A percentile compares a stretch with the other conserved stretches of the same genome.
Conservation (phyloP, 2,329 filamentous ascomycete genomes). For the Gliomastix tumulicola region DNA sequence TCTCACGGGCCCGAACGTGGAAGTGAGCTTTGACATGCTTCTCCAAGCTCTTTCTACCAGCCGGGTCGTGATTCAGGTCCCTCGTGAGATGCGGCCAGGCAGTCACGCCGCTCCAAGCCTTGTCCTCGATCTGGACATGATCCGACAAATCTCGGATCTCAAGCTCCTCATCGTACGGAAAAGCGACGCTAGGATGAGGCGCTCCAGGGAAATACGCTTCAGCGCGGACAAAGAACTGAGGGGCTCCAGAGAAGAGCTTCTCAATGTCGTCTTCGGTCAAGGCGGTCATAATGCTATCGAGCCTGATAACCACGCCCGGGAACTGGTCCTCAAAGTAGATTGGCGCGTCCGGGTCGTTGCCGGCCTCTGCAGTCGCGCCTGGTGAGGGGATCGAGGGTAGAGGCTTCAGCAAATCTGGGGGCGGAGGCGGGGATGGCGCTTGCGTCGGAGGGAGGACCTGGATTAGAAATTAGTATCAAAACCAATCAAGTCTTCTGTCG, state of each 20-base stretch:
- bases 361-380: no score
- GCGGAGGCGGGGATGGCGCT: no score
- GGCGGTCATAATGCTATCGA: constrained; percentile 55
- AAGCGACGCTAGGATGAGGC: constrained; percentile 56
- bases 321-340: no score
- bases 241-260: constrained; percentile 69
- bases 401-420: no score
- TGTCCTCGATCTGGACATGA: constrained; percentile 55
- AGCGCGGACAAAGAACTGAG: constrained; percentile 60
- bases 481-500: no score
- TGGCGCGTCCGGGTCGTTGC: no score
- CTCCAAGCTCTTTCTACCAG: constrained; percentile 30
- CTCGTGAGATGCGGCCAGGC: constrained; percentile 56
- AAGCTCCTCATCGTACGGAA: constrained; percentile 59
- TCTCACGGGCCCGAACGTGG: constrained; percentile 51
- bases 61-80: constrained; percentile 37
- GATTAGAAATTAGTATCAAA: no score
- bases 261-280: constrained; percentile 54
- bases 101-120: constrained; percentile 56
- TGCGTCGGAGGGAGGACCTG: no score
- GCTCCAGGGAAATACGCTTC: constrained; percentile 53
- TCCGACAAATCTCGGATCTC: constrained; percentile 58
- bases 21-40: constrained; percentile 48
- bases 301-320: no score
- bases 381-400: no score